phyloP scores from a whole-genome alignment of 768 basidiomycete species.

The Trametes punicea region DNA sequence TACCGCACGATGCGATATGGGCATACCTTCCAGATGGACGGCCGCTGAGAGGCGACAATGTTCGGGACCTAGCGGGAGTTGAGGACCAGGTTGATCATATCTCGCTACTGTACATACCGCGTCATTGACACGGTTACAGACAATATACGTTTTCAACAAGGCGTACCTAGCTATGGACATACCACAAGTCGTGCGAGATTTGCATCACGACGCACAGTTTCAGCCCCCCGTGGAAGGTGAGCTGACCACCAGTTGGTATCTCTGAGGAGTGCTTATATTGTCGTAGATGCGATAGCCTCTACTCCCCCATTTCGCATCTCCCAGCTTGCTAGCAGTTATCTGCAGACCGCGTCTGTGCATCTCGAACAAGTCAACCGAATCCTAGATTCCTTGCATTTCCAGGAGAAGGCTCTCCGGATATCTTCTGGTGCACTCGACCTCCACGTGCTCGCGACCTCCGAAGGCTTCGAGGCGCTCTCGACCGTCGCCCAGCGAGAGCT shows the following conservation, averaged over 20 bases:
- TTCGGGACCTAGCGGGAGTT: constrained; percentile 71
- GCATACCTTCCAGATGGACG: constrained; percentile 81
- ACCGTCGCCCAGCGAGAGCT: constrained; percentile 63
- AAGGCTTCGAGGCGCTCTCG: constrained; percentile 72
- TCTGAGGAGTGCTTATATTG: background rate
- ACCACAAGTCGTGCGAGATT: constrained; percentile 59
- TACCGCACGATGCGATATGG: constrained; percentile 65
- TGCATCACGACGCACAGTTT: constrained; percentile 57
- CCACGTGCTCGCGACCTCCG: constrained; percentile 65
- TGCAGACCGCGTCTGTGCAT: constrained; percentile 60
- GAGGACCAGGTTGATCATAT: constrained; percentile 62
- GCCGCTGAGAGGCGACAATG: constrained; percentile 64
- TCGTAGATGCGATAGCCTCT: constrained; percentile 53
- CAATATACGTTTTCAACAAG: constrained; percentile 84
- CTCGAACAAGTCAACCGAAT: constrained; percentile 56
- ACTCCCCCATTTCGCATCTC: constrained; percentile 73
- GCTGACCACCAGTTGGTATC: constrained; percentile 1
- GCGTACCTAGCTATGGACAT: constrained; percentile 69
- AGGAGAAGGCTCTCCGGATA: constrained; percentile 68
- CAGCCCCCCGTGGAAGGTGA: constrained; percentile 74
- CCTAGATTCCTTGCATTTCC: constrained; percentile 53
- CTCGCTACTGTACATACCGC: background rate
- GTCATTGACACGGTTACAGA: constrained; percentile 34
- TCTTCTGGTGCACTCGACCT: constrained; percentile 71
- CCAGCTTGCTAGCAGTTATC: constrained; percentile 62